Evolutionary conservation across 2,329 filamentous ascomycete species (phyloP).

Genomic region (Drechslerella stenobrocha): DNA sequence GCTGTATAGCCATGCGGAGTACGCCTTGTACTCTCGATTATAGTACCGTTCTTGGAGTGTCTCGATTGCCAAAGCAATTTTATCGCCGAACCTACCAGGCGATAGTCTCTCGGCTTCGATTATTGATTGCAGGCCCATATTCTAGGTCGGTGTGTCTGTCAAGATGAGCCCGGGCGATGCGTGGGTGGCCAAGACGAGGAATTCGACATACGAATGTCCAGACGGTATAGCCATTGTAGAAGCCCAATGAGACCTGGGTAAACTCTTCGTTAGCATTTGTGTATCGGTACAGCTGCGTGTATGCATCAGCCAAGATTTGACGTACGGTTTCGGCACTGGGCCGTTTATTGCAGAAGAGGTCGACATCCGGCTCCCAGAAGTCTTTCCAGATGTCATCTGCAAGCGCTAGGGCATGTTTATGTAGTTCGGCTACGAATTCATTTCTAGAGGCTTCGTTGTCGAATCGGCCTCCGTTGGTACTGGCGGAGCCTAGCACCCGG

Average conservation of each 20-base stretch:
- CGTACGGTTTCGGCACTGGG: constrained; percentile 35
- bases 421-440: constrained; percentile 34
- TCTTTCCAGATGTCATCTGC: constrained; percentile 43
- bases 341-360: constrained; percentile 44
- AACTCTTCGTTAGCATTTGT: background rate
- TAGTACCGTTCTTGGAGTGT: constrained; percentile 44
- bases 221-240: constrained; percentile 45
- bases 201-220: constrained; percentile 44
- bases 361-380: constrained; percentile 40
- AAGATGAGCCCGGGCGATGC: background rate
- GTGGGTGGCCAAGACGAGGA: background rate
- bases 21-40: constrained; percentile 38
- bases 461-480: constrained; percentile 22
- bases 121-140: constrained; percentile 33
- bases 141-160: constrained; percentile 9
- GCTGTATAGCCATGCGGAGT: constrained; percentile 39
- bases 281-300: background rate
- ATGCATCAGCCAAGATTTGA: background rate
- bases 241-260: constrained; percentile 28
- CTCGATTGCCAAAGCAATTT: constrained; percentile 33
- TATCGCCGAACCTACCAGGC: constrained; percentile 25
- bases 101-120: constrained; percentile 40
- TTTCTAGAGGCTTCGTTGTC: constrained; percentile 29
- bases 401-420: constrained; percentile 24
- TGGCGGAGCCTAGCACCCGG: constrained; percentile 27